Base-by-base conservation (phyloP, 2,329 filamentous ascomycete genomes). In the Neophaeococcomyces mojaviensis region DNA sequence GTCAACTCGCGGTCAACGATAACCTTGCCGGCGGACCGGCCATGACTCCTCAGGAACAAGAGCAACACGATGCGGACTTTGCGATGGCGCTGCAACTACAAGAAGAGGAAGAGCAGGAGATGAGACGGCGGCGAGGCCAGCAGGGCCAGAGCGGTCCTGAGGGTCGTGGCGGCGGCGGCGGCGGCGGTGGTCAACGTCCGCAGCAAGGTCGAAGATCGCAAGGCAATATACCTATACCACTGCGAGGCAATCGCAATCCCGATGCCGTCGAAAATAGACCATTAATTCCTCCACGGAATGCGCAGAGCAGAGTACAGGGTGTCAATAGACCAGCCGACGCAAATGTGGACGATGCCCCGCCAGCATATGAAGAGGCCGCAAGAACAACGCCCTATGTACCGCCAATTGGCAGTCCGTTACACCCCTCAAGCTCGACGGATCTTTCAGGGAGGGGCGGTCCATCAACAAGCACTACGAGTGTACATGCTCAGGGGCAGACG, bases 11-110 rank as follows among this genome's bases (percentile, higher is more conserved):
- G 2, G 3, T 32, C n/a, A 16, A 26, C 10, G 32, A 36, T 10
- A 3, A 20, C 16, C 12, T 28, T 10, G 19, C 26, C 18, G 36
- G 7, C 13, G n/a, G 13, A 5, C 18, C 16, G 16, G n/a, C 52
- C 16, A 50, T 64, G 37, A 71, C 68, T 8, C 67, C 70, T 15
- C 64, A 68, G 51, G 66, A 73, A 53, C 76, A 94, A 69, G 80
- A 96, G 66, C 89, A 96, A 52, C 64, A 64, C 30, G 68, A 71
- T 54, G 68, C 68, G 58, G 81, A 89, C 49, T 81, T 96, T 24
- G 92, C 92, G 0, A 74, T 97, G 2, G 89, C 90, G 0, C 72
- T 98, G 5, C 92, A 97, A 60, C 76, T 96, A 1, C 90, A 97
- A 62, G 92, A 97, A 59, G 88, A 95, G 61, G 90, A 97, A 63